Base-by-base conservation (phyloP, 345 rosid genomes). In the Limnanthes douglasii region DNA sequence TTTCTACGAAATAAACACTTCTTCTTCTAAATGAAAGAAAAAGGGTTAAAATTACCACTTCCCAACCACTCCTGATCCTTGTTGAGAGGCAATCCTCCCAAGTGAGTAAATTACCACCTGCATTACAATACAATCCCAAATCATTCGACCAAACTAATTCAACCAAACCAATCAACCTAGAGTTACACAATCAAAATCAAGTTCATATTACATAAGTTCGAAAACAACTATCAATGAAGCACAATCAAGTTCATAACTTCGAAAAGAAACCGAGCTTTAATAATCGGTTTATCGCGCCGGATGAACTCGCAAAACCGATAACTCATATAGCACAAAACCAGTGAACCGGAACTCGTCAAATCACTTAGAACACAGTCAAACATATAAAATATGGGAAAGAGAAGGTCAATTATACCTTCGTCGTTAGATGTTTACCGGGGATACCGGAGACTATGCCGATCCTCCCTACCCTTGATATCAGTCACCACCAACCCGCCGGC, bases 41-140 rank as follows among this genome's bases (percentile, higher is more conserved):
- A 31, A 24, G 37, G 22, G 18, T 1, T 26, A 34, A 40, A 13
- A 18, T 40, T 75, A 80, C 96, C 99, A 85, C 50, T 59, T 75
- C 21, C 99, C 99, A 58, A 81, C 54, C 55, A 74, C 84, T 39
- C 99, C 96, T 39, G 96, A 80, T 62, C 99, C 96, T 72, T 81
- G 93, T 24, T 92, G 99, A 5, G 86, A 37, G 34, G 99, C 96
- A 19, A 86, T 69, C 69, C 99, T 77, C 17, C 93, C 96, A 3
- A 96, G 96, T 38, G 95, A 79, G 46, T 68, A 79, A 45, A 90
- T 84, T 15, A 90, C 68, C 51, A 90, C 94, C 95, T 88, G 62
- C 5, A 24, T 49, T 22, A 31, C 31, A n/a, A n/a, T n/a, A n/a
- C n/a, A 56, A 15, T 10, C 23, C 24, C 6, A 10, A 16, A 11